Evolutionary conservation across 495 filamentous ascomycete genomes (phyloP).

Genomic region (Neurospora tetraspora): DNA sequence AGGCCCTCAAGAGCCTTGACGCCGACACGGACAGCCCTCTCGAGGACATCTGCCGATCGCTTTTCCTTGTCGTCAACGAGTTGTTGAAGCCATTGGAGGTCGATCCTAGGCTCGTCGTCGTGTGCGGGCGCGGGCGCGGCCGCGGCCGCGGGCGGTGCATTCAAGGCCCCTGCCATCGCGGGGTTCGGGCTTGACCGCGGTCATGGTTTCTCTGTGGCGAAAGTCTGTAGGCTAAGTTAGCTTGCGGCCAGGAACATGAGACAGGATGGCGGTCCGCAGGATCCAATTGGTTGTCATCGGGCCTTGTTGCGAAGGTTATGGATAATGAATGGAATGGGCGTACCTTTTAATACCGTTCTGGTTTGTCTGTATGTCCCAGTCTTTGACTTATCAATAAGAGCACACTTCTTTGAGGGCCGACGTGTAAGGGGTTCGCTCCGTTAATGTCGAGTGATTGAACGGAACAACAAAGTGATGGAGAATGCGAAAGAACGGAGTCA

Average conservation of each 20-base stretch:
- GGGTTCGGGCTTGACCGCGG: not conserved
- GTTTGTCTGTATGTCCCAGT: not conserved
- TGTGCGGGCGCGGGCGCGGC: not conserved
- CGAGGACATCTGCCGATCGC: constrained; percentile 15
- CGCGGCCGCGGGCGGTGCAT: not conserved
- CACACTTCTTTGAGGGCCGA: not conserved
- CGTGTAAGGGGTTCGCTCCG: not conserved
- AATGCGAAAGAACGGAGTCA: not conserved
- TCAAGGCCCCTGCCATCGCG: not conserved
- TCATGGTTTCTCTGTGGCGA: not conserved
- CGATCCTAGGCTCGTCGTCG: not conserved
- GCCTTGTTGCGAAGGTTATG: not conserved
- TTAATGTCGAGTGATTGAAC: not conserved
- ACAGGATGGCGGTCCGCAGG: not conserved
- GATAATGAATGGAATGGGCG: not conserved
- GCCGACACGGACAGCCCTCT: constrained; percentile 20
- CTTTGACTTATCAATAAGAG: not conserved
- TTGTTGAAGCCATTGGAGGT: constrained; percentile 9
- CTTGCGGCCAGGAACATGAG: not conserved
- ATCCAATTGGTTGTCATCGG: not conserved
- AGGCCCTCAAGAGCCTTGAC: constrained; percentile 16
- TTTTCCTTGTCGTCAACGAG: constrained; percentile 3
- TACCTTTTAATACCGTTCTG: not conserved
- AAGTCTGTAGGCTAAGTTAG: not conserved
- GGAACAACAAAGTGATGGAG: not conserved